Evolutionary conservation across 1,284 basidiomycete species (phyloP), one percentile per base, ranked within the genome.

Genomic region (Ustilago shanxiensis): DNA sequence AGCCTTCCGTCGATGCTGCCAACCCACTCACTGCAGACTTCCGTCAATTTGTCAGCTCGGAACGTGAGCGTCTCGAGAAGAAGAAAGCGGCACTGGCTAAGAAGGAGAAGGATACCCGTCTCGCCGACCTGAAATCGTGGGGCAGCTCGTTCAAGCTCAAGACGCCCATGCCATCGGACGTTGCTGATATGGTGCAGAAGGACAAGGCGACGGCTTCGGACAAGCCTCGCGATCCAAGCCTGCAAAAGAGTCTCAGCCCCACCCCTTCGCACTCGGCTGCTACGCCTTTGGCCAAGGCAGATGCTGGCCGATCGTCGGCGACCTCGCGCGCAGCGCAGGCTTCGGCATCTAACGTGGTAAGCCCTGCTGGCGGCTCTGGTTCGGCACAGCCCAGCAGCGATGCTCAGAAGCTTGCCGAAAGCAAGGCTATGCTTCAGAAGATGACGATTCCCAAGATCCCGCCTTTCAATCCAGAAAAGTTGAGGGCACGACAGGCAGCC

Each of bases 111-210:
- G 93, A 95, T 85, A 94, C 93, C 83, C 91, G 92, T 61, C 91
- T 98, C 88, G 92, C 94, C 13, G 95, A 98, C 57, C 88, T 98
- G 56, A 90, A 95, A 85, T 93, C 93, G 87, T 99, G 98, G 88
- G 94, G 93, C 79, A 90, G 93, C 85, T 92, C 88, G 76, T 99
- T 99, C 91, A 97, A 96, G 93, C 91, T 97, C 60, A 95, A 95
- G 84, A 92, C 95, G 84, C 93, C 95, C 9, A 93, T 98, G 77
- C 95, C 95, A 13, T 93, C 94, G 52, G 96, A 98, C 86, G 90
- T 98, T 60, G 92, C 97, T n/a, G 90, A 92, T 5, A 95, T 74
- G 64, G 68, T 69, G 57, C 68, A 73, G 49, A 75, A 76, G 61
- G 78, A 79, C 54, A 80, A 83, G 35, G 71, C 75, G 10, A 64